Evolutionary conservation across 805 yeast genomes (phyloP).

Genomic region (Sungouiozyma ichnusensis): DNA sequence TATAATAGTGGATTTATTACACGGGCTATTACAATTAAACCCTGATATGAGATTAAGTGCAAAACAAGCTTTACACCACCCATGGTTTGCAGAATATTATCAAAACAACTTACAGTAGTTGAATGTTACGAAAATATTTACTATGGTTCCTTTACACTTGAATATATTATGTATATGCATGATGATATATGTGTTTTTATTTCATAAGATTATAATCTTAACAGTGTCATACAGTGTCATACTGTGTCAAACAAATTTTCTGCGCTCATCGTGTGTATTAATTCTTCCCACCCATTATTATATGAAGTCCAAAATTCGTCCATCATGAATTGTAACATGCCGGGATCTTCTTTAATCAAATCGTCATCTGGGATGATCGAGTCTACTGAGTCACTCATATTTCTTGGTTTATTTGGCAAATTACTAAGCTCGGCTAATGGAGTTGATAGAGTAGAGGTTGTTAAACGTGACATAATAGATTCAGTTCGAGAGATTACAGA

Average conservation of each 20-base stretch:
- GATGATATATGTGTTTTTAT: not conserved
- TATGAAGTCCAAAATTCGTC: slow-evolving; percentile 16
- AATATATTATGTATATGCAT: not conserved
- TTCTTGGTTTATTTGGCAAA: not conserved
- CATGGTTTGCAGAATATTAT: slow-evolving; percentile 30
- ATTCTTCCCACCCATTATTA: slow-evolving; percentile 12
- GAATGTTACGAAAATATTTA: too few species aligned
- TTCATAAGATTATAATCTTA: not conserved
- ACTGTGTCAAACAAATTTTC: not conserved
- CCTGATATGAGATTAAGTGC: slow-evolving; percentile 46
- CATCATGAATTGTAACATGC: slow-evolving; percentile 9
- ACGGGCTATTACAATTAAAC: slow-evolving; percentile 37
- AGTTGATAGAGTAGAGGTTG: not conserved
- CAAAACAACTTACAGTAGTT: slow-evolving; percentile 6
- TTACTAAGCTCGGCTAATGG: not conserved
- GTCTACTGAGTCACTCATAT: not conserved
- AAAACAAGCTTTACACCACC: slow-evolving; percentile 40
- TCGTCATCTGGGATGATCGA: not conserved
- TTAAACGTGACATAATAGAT: not conserved
- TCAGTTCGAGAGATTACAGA: not conserved
- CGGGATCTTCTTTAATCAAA: slow-evolving; percentile 2
- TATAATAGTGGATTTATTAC: slow-evolving; percentile 22
- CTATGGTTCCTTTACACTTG: not conserved
- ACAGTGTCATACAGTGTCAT: not conserved
- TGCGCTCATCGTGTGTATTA: slow-evolving; percentile 2